Evolutionary conservation across 345 rosid species (phyloP).

Genomic region (Orychophragmus violaceus): DNA sequence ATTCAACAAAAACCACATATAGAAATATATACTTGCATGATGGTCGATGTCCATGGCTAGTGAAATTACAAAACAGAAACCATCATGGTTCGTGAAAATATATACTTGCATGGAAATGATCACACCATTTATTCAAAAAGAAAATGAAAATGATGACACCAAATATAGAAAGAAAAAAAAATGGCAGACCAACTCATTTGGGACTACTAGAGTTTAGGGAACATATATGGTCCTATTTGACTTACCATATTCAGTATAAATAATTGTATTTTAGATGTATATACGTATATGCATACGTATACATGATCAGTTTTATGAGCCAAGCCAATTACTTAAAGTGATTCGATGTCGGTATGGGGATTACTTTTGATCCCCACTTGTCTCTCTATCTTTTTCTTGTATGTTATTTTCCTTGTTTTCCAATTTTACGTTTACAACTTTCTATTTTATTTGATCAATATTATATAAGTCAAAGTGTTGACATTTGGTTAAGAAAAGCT

Average conservation of each 20-base stretch:
- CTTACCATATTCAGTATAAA: constrained; percentile 15
- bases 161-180: background rate
- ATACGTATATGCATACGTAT: constrained; percentile 11
- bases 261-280: constrained; percentile 7
- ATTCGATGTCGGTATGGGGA: constrained; percentile 41
- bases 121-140: too few relatives aligned
- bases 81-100: background rate
- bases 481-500: background rate
- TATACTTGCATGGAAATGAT: background rate
- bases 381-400: constrained; percentile 7
- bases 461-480: constrained; percentile 9
- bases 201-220: constrained; percentile 33
- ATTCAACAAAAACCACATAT: too few relatives aligned
- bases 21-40: too few relatives aligned
- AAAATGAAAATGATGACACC: too few relatives aligned
- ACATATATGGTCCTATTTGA: constrained; percentile 46
- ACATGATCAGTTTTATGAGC: constrained; percentile 7
- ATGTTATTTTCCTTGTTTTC: constrained; percentile 15
- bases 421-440: constrained; percentile 24
- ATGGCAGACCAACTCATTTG: constrained; percentile 44
- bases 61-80: background rate
- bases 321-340: constrained; percentile 24
- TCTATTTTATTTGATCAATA: background rate
- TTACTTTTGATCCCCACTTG: constrained; percentile 14
- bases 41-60: too few relatives aligned